These are phyloP conservation scores for Lactarius vividus DNA, from an alignment of 768 basidiomycete genomes.

Conservation along the genomic window DNA sequence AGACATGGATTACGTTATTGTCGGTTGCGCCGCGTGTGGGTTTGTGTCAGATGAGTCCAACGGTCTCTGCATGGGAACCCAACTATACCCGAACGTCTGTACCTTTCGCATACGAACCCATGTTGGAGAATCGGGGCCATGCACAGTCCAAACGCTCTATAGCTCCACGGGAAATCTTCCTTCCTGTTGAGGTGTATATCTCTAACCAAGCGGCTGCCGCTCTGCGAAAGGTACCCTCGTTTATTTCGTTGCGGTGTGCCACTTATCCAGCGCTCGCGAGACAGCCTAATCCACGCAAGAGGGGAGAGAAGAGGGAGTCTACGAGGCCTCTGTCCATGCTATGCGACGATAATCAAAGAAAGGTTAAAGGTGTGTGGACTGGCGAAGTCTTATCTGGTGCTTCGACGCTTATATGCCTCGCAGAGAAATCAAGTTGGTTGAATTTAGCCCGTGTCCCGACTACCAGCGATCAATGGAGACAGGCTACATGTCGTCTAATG, in stretches of 20 bases:
- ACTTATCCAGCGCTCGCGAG: constrained; percentile 8
- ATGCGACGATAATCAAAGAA: constrained; percentile 48
- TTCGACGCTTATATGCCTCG: background rate
- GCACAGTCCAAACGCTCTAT: constrained; percentile 9
- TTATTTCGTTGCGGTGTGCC: background rate
- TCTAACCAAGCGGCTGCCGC: constrained; percentile 28
- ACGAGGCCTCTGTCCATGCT: constrained; percentile 32
- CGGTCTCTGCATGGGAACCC: constrained; percentile 1
- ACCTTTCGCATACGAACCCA: constrained; percentile 18
- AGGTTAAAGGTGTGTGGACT: constrained; percentile 54
- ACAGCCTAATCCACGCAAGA: constrained; percentile 51
- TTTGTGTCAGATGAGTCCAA: background rate
- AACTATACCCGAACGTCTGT: constrained; percentile 17
- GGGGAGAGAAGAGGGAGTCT: constrained; percentile 53
- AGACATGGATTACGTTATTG: constrained; percentile 19
- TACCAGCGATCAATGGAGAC: constrained; percentile 64
- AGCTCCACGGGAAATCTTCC: constrained; percentile 23
- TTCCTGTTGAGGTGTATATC: constrained; percentile 28
- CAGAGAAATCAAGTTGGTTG: constrained; percentile 77
- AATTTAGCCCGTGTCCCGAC: constrained; percentile 50
- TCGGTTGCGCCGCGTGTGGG: background rate
- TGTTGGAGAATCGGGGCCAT: constrained; percentile 22
- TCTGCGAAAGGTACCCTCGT: constrained; percentile 22
- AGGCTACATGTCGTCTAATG: constrained; percentile 65
- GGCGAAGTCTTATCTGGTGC: background rate